Evolutionary conservation across 345 rosid genomes (phyloP).

Genomic region (Linum lewisii): DNA sequence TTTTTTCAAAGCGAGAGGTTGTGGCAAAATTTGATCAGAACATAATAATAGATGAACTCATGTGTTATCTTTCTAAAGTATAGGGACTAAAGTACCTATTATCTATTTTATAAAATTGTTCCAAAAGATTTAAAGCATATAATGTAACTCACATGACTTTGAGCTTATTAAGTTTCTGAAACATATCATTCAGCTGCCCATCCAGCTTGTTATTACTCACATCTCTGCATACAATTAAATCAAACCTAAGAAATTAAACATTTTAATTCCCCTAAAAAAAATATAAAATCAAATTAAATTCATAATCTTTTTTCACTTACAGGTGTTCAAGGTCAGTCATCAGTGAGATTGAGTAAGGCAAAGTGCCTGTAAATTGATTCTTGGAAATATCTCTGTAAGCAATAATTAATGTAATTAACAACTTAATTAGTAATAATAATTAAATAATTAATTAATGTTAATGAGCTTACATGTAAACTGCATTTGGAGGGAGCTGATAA

Average conservation of each 20-base stretch:
- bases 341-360: constrained; percentile 84
- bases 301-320: constrained; percentile 31
- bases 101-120: too few relatives aligned
- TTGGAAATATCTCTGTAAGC: constrained; percentile 73
- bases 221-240: constrained; percentile 35
- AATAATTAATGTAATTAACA: constrained; percentile 10
- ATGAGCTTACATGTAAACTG: constrained; percentile 44
- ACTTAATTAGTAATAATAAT: constrained; percentile 12
- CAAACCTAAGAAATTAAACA: constrained; percentile 6
- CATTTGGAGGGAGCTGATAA: constrained; percentile 85
- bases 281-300: too few relatives aligned
- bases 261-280: too few relatives aligned
- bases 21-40: too few relatives aligned
- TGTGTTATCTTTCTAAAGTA: too few relatives aligned
- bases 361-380: constrained; percentile 61
- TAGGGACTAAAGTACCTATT: too few relatives aligned
- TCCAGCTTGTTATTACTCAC: constrained; percentile 59
- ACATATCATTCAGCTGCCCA: constrained; percentile 81
- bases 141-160: constrained; percentile 42
- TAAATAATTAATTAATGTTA: background rate
- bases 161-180: constrained; percentile 62
- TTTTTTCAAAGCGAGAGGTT: too few relatives aligned
- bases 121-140: too few relatives aligned
- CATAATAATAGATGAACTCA: too few relatives aligned
- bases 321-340: constrained; percentile 51